Conservation (phyloP, 2,329 filamentous ascomycete species). For the Leptographium lundbergii region DNA sequence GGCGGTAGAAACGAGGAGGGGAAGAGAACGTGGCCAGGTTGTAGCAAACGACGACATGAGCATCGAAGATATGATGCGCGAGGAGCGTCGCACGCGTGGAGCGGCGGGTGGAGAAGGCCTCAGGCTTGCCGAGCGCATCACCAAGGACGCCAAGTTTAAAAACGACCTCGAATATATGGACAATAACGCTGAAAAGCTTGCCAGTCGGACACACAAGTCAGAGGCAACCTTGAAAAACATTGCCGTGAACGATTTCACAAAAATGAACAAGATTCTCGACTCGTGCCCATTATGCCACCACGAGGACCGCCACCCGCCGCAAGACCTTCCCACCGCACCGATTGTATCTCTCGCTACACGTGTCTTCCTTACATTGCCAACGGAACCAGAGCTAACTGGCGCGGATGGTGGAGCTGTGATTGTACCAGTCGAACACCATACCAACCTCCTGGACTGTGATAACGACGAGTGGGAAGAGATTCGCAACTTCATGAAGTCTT, state of each 20-base stretch:
- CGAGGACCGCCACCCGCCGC: slow-evolving; percentile 59
- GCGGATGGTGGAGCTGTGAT: slow-evolving; percentile 70
- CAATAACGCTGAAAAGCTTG: slow-evolving; percentile 85
- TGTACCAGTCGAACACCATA: slow-evolving; percentile 74
- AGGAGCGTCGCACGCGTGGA: slow-evolving; percentile 75
- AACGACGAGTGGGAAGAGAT: slow-evolving; percentile 99
- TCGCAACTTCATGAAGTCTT: slow-evolving; percentile 95
- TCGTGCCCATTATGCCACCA: slow-evolving; percentile 84
- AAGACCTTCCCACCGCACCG: slow-evolving; percentile 62
- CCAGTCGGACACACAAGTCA: slow-evolving; percentile 74
- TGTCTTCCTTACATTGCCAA: slow-evolving; percentile 77
- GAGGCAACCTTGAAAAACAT: slow-evolving; percentile 78
- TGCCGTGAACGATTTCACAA: slow-evolving; percentile 80
- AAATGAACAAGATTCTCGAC: slow-evolving; percentile 76
- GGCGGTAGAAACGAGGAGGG: slow-evolving; percentile 64
- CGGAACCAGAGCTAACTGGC: slow-evolving; percentile 71
- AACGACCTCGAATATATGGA: slow-evolving; percentile 95
- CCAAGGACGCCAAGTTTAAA: slow-evolving; percentile 83
- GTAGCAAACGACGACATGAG: slow-evolving; percentile 91
- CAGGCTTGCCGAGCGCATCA: slow-evolving; percentile 81
- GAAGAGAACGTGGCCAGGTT: slow-evolving; percentile 71
- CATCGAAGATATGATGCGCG: slow-evolving; percentile 92
- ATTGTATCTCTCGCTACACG: slow-evolving; percentile 76
- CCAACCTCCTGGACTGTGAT: slow-evolving; percentile 91
- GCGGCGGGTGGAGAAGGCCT: slow-evolving; percentile 68